Base-by-base conservation (phyloP, 306 rosid genomes). In the Vigna radiata region DNA sequence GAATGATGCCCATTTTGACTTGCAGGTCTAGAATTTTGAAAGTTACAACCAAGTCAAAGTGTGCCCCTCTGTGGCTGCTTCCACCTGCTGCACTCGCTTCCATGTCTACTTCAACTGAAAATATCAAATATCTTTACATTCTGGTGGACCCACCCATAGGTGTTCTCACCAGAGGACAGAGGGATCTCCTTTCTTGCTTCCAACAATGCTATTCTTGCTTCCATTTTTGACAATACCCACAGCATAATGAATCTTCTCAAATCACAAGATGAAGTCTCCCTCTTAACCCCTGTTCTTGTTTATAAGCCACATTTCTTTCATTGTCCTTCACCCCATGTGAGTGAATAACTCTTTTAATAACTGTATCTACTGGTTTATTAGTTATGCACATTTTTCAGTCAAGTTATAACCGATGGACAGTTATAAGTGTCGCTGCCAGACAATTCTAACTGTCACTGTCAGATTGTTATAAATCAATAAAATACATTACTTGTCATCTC, bases 121-220 rank as follows among this genome's bases (percentile, higher is more conserved):
- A 31, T 60, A 60, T 60, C 67, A 58, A 60, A 31, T 60, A 60
- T 60, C 67, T 60, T 29, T 60, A 2, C 5, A 0, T 60, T 60
- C 5, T 60, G 19, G 21, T 27, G 65, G 65, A 39, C 18, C 65
- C 39, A 59, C 39, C 39, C 39, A 27, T 59, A 58, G 39, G 9
- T 11, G 17, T 27, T 5, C 17, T 59, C 65, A 59, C 65, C 18
- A 4, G 39, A 25, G 37, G 13, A 59, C 39, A 59, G 18, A 14
- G 65, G 4, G 17, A 59, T 59, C 11, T 59, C 31, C 43, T 25
- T 25, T 25, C 27, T 25, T 25, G 27, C 27, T 25, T 25, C 27
- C 27, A 25, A 25, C 27, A 25, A 25, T 25, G 27, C 27, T 3
- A 37, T 6, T 37, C 43, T 58, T 58, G 36, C 64, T 58, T 58